These are phyloP conservation scores for Protomyces inouyei DNA, from an alignment of 1,139 yeast species.

Conservation along the genomic window DNA sequence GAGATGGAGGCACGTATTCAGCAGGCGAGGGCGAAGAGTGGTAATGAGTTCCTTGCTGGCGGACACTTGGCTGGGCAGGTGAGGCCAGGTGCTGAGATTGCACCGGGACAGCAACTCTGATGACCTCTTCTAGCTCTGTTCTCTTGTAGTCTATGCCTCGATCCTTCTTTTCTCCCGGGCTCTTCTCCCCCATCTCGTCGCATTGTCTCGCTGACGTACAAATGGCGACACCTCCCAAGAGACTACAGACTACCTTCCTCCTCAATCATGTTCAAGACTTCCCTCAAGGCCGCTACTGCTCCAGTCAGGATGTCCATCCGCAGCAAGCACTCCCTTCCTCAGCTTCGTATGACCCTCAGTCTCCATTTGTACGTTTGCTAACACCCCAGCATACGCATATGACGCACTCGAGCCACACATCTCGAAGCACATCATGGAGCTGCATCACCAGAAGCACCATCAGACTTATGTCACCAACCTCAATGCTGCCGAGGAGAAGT, in stretches of 20 bases:
- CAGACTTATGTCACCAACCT: conserved; percentile 89
- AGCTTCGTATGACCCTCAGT: neutral
- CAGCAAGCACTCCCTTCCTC: neutral
- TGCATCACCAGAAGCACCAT: conserved; percentile 88
- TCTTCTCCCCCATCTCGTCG: too few species aligned
- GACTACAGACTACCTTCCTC: neutral
- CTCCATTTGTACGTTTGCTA: neutral
- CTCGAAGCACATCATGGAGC: conserved; percentile 71
- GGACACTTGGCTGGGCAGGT: conserved; percentile 21
- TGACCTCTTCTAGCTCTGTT: neutral
- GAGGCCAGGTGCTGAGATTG: conserved; percentile 19
- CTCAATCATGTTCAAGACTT: neutral
- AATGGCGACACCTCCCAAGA: too few species aligned
- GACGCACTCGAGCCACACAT: conserved; percentile 81
- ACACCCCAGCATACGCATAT: conserved; percentile 22
- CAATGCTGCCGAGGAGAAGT: conserved; percentile 76
- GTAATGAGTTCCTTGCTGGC: conserved; percentile 18
- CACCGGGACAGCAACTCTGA: conserved; percentile 20
- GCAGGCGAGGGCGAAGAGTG: conserved; percentile 14
- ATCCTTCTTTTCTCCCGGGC: too few species aligned
- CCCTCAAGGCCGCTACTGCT: neutral
- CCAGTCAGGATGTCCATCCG: neutral
- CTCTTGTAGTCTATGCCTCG: neutral
- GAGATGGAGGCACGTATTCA: conserved; percentile 69
- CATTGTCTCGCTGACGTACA: too few species aligned